Evolutionary conservation across 129 eudicot species (phyloP), one percentile per base, ranked within the genome.

Genomic region (Ambrosia artemisiifolia): DNA sequence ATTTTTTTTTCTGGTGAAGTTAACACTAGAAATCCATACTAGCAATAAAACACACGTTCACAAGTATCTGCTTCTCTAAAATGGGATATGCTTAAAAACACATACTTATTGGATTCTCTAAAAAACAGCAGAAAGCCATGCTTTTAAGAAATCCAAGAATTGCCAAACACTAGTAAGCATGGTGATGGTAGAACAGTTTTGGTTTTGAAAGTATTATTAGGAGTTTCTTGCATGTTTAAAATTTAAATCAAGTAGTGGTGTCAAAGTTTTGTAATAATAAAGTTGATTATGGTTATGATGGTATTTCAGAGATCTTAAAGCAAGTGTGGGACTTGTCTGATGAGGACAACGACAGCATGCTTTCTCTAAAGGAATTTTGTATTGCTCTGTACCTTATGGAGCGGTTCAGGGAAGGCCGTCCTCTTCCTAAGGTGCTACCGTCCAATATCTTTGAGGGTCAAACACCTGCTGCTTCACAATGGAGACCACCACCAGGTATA

Each of bases 241-340:
- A 50, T 48, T 36, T 35, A 70, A 16, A 54, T 36, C 47, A 48
- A 44, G 69, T 61, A 63, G 36, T 61, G 46, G 34, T 19, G 62
- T 32, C 28, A 43, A 57, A n/a, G 35, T 70, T 14, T 33, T 70
- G 24, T 70, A 38, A 55, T 32, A 32, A 9, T 42, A 74, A 50
- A 51, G 49, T 65, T 16, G 5, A 40, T 38, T 40, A 30, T 28
- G 19, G 32, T 6, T 68, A 42, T 61, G 49, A 6, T 79, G 38
- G 60, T 81, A 50, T 53, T 76, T 77, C 85, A 91, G 97, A 91
- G 88, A 75, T 93, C 78, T 75, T 93, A 71, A 93, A 75, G 82
- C 96, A 87, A 84, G 96, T 89, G 32, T 93, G 98, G 98, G 96
- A 93, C 83, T 78, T 93, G 67, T 89, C 96, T 71, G 98, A 93